Base-by-base conservation (phyloP, 768 basidiomycete species). In the Rhizopogon roseolus region DNA sequence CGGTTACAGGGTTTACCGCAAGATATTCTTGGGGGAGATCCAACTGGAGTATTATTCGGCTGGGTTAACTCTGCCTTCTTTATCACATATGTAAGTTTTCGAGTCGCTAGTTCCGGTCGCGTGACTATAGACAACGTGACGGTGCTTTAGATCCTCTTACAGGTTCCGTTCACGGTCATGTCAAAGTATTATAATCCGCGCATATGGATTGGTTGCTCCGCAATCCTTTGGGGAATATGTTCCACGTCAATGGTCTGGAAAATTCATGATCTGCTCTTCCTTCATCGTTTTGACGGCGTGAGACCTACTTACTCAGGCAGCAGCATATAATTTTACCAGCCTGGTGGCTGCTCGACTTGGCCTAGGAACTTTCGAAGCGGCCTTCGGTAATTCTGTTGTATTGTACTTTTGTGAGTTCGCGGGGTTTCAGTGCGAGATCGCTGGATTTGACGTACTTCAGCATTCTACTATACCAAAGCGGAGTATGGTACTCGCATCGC, bases 41-140 rank as follows among this genome's bases (percentile, higher is more conserved):
- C 78, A 8, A 83, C 81, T 0, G 88, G 89, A 1, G 57, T 75
- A 22, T 72, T 82, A n/a, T 90, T 88, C 62, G 88, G 88, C 63
- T 90, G 87, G 88, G 68, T 88, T 41, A 86, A 84, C 54, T 85
- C 88, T 1, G 76, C 78, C 7, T 92, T 91, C 71, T 91, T 85
- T 69, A 82, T 91, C 68, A 82, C 90, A 57, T 91, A 90, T 65
- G 88, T 86, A 53, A 54, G 80, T 69, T 28, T 50, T 5, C 10
- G 4, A 9, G 29, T 7, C 17, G 6, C 34, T 41, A 14, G 1
- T 41, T 38, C 42, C 5, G 34, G 28, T 32, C 36, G 50, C 14
- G 4, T 17, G 32, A 44, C 25, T 22, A 13, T 22, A 6, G 27
- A 32, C 13, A 10, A 7, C 8, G 9, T 29, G 32, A 39, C 43